These are phyloP conservation scores for Arxiozyma heterogenica DNA, from an alignment of 1,139 yeast genomes.

Conservation along the genomic window DNA sequence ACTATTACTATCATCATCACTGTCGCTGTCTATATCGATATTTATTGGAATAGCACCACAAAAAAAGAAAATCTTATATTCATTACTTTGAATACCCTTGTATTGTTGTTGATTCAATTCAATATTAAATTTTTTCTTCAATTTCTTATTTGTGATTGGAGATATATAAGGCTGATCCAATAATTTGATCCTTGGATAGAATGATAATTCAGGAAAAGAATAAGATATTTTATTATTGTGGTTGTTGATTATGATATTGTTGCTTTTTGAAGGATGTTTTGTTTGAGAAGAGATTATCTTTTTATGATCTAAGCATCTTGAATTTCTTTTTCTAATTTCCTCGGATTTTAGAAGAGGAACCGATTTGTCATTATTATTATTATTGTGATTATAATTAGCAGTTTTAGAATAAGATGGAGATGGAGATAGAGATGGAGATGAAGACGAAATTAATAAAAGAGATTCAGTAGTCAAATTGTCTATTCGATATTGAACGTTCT, in stretches of 20 bases:
- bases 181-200: slow-evolving; percentile 1
- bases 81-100: not conserved
- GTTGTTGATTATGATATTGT: not conserved
- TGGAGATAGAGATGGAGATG: not conserved
- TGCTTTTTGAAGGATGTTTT: not conserved
- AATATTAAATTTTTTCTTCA: not conserved
- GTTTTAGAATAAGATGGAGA: not conserved
- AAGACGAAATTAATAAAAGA: not conserved
- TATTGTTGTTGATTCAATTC: not conserved
- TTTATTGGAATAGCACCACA: not conserved
- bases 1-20: not conserved
- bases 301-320: not conserved
- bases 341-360: not conserved
- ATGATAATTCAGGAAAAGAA: not conserved
- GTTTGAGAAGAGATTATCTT: not conserved
- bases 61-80: slow-evolving; percentile 1
- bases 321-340: not conserved
- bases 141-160: not conserved
- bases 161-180: not conserved
- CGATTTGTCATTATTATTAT: not conserved
- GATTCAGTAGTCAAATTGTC: not conserved
- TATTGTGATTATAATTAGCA: not conserved
- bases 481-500: not conserved
- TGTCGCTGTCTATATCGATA: not conserved
- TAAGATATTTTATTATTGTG: not conserved